Evolutionary conservation across 768 basidiomycete species (phyloP).

Genomic region (Amanita exitialis): DNA sequence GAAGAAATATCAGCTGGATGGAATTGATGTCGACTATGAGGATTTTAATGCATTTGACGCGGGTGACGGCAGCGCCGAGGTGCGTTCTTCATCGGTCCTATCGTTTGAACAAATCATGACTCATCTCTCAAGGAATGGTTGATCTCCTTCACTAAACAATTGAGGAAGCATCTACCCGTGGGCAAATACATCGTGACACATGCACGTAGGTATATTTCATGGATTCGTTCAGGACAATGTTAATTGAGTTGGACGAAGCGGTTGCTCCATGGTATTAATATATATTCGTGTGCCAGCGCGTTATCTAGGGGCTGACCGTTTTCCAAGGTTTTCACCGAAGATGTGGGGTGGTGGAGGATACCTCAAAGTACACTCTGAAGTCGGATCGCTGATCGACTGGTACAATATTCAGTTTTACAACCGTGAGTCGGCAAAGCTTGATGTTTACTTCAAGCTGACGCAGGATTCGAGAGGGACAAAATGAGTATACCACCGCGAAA

Average conservation of each 20-base stretch:
- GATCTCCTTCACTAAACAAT: slow-evolving; percentile 40
- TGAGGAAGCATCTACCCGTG: slow-evolving; percentile 36
- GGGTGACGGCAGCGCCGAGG: slow-evolving; percentile 24
- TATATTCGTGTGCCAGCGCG: neutral
- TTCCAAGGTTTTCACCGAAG: slow-evolving; percentile 29
- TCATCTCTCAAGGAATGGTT: slow-evolving; percentile 29
- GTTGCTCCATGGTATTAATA: slow-evolving; percentile 34
- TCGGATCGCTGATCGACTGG: slow-evolving; percentile 56
- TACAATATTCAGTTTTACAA: slow-evolving; percentile 38
- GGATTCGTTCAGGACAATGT: neutral
- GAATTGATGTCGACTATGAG: slow-evolving; percentile 72
- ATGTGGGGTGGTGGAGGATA: slow-evolving; percentile 43
- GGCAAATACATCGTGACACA: slow-evolving; percentile 39
- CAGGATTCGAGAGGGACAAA: neutral
- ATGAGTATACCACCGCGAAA: neutral
- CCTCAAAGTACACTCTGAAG: slow-evolving; percentile 36
- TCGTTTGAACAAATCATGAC: neutral
- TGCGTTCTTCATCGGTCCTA: neutral
- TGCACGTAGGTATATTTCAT: slow-evolving; percentile 27
- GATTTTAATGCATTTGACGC: slow-evolving; percentile 54
- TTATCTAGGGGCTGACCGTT: neutral
- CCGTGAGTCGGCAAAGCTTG: neutral
- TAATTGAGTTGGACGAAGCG: slow-evolving; percentile 17
- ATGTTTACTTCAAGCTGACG: neutral
- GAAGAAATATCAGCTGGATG: slow-evolving; percentile 49